Base-by-base conservation (phyloP, 2,329 filamentous ascomycete genomes). In the Chaetomiaceae sp. region DNA sequence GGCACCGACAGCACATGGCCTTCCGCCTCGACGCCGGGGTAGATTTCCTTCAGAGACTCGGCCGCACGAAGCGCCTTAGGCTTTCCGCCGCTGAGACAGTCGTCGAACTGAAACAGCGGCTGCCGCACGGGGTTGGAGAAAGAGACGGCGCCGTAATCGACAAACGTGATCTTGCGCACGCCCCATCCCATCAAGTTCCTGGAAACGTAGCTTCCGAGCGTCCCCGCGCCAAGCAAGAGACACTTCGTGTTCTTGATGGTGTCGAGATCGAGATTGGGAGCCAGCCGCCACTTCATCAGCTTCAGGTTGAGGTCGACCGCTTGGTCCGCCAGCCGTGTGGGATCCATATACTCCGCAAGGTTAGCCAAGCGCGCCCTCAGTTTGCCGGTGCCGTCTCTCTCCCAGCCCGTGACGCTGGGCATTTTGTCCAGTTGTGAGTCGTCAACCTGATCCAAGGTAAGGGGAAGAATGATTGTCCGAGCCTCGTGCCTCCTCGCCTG, bases 281-380 rank as follows among this genome's bases (percentile, higher is more conserved):
- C 89, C 62, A 99, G 89, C 34, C 93, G 85, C 93, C 93, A 99
- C 71, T 96, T 99, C 85, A 99, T 99, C 51, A 99, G 78, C 70
- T 97, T 97, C 54, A 97, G 76, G 63, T 99, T 99, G 52, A 99
- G 77, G 63, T 99, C 93, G 9, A 97, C 92, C 0, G 91, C 90
- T 66, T 95, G 90, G 65, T 97, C 91, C 19, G 93, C 93, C 16
- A 97, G 75, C 63, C 85, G 84, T 30, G 79, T 75, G 6, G 93
- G 92, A 64, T 99, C 91, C 86, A 99, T 92, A 61, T 96, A 95
- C 61, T 93, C 89, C 17, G 87, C 86, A 8, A 99, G 76, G 62
- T 95, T 89, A 13, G 89, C 89, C 16, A 86, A 79, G 58, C 87
- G 84, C 14, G 87, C 83, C 16, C 82, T 81, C 16, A 97, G 74